Conservation (phyloP, 2,329 filamentous ascomycete species). For the Exophiala alcalophila region DNA sequence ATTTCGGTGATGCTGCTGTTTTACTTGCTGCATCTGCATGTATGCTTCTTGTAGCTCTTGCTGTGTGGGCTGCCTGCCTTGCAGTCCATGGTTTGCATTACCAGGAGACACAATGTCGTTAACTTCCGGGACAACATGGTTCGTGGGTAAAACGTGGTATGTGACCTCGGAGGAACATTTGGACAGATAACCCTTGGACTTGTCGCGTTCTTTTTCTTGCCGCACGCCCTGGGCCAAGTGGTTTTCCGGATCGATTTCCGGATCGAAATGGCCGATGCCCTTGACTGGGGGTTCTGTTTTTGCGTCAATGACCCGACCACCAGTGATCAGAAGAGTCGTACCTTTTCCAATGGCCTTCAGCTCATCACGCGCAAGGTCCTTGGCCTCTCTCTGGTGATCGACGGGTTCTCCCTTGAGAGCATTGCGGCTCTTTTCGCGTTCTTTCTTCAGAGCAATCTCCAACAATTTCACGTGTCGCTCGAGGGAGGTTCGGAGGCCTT, state of each 20-base stretch:
- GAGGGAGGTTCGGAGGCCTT: conserved; percentile 82
- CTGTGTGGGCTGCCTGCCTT: conserved; percentile 52
- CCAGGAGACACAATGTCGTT: conserved; percentile 43
- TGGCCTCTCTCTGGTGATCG: conserved; percentile 46
- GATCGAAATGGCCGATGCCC: conserved; percentile 48
- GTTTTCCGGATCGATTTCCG: conserved; percentile 41
- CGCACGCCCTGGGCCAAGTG: conserved; percentile 49
- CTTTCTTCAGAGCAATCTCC: conserved; percentile 81
- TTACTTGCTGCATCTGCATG: conserved; percentile 48
- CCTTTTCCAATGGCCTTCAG: conserved; percentile 40
- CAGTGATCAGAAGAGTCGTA: conserved; percentile 26
- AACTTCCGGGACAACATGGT: conserved; percentile 57
- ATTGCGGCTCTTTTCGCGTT: conserved; percentile 66
- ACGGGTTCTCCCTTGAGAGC: conserved; percentile 52
- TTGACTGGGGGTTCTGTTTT: conserved; percentile 22
- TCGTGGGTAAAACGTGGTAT: conserved; percentile 64
- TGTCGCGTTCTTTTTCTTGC: conserved; percentile 59
- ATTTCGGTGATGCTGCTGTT: conserved; percentile 47
- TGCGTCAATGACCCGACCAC: conserved; percentile 7
- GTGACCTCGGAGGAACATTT: conserved; percentile 67
- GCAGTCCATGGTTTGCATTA: conserved; percentile 39
- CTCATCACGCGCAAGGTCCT: conserved; percentile 46
- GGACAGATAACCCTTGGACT: conserved; percentile 60
- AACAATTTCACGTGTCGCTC: conserved; percentile 88
- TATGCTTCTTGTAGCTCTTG: conserved; percentile 60